A percentile compares a stretch with the other conserved stretches of the same genome.
phyloP scores from a whole-genome alignment of 495 filamentous ascomycete species.

The Tuber indicum region DNA sequence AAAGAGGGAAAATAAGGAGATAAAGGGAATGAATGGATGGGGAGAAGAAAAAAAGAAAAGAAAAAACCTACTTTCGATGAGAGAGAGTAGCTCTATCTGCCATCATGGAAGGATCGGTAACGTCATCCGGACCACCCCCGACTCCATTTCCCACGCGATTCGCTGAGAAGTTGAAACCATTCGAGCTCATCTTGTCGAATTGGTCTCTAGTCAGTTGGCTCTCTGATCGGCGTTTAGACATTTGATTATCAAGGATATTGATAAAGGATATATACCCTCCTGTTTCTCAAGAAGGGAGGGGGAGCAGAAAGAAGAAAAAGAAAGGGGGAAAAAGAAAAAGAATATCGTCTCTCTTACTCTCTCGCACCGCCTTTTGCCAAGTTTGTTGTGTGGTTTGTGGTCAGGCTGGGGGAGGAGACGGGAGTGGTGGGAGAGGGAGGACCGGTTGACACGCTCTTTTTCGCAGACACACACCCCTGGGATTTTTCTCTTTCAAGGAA shows the following conservation, averaged over 20 bases:
- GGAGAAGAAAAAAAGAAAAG: not conserved
- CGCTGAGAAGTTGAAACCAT: constrained; percentile 24
- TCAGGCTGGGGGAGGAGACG: not conserved
- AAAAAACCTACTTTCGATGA: constrained; percentile 32
- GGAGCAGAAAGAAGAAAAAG: constrained; percentile 11
- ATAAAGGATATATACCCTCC: constrained; percentile 15
- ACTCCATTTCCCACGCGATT: constrained; percentile 19
- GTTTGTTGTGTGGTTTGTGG: constrained; percentile 1
- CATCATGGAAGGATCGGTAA: constrained; percentile 30
- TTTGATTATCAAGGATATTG: constrained; percentile 17
- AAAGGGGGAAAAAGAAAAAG: constrained; percentile 5
- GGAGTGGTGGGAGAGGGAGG: not conserved
- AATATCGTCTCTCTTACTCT: constrained; percentile 3
- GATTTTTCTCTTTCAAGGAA: not conserved
- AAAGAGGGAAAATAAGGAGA: not conserved
- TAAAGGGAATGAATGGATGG: not conserved
- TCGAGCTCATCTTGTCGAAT: constrained; percentile 35
- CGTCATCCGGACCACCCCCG: constrained; percentile 22
- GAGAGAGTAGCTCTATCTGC: constrained; percentile 27
- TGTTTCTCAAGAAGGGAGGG: constrained; percentile 10
- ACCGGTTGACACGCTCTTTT: constrained; percentile 1
- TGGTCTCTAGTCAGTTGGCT: constrained; percentile 40
- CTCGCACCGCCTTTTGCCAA: constrained; percentile 5
- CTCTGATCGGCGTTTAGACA: constrained; percentile 42
- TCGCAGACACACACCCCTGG: not conserved